Percentiles rank a stretch among this genome's conserved stretches.
Evolutionary conservation across 371 early-diverging fungal species (phyloP).

Genomic region (Mortierella sp.): DNA sequence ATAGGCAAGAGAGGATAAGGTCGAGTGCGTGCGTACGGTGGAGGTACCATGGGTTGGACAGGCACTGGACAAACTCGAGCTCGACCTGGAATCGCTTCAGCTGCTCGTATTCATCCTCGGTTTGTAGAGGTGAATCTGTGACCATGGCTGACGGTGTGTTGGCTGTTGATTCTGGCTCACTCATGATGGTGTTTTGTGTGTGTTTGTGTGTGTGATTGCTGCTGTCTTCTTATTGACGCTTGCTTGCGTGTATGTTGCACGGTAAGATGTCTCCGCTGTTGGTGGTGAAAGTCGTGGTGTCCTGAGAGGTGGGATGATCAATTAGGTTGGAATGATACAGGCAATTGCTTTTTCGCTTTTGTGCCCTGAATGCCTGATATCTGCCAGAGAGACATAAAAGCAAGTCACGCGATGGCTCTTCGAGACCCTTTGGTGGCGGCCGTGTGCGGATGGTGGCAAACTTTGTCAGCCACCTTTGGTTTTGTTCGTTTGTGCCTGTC

Average conservation of each 20-base stretch:
- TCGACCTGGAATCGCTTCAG: slow-evolving; percentile 87
- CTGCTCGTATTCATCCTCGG: slow-evolving; percentile 63
- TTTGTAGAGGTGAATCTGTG: slow-evolving; percentile 19
- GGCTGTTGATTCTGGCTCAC: slow-evolving; percentile 9
- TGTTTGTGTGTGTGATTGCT: not conserved
- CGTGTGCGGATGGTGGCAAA: not conserved
- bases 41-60: slow-evolving; percentile 96
- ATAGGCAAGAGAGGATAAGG: too few species aligned
- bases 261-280: not conserved
- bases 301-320: not conserved
- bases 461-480: not conserved
- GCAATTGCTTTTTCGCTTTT: not conserved
- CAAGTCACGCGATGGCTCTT: not conserved
- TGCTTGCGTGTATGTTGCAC: not conserved
- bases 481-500: not conserved
- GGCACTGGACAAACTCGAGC: slow-evolving; percentile 94
- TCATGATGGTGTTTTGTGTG: slow-evolving; percentile 3
- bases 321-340: not conserved
- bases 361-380: too few species aligned
- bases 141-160: slow-evolving; percentile 22
- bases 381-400: not conserved
- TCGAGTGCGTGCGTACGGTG: slow-evolving; percentile 70
- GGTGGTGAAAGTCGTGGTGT: not conserved
- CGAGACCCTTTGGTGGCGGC: not conserved
- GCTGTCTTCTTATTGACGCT: not conserved